Base-by-base conservation (phyloP, 2,329 filamentous ascomycete genomes). In the Fusarium lyarnte region DNA sequence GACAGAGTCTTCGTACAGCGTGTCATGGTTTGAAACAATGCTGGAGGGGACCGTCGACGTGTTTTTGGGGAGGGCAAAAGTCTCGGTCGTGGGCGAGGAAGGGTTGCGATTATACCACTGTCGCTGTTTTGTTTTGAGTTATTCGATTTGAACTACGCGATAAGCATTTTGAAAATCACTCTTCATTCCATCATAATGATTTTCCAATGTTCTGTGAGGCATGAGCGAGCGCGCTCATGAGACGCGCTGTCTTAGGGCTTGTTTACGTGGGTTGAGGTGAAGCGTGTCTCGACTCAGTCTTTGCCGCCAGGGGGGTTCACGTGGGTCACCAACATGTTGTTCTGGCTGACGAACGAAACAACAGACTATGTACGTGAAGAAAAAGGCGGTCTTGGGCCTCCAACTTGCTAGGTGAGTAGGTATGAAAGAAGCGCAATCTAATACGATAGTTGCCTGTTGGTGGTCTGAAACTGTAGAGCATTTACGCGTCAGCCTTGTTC, bases 171-270 rank as follows among this genome's bases (percentile, higher is more conserved):
- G 41, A n/a, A 41, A 10, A 42, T 46, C 17, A 49, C 27, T 42
- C 36, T 14, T 39, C 19, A 52, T 27, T 27, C 14, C n/a, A 23
- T 51, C 21, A 21, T 21, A 29, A 49, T 27, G 11, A 41, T 41
- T 58, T 51, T n/a, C 12, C 39, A 29, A 43, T 25, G 46, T n/a
- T n/a, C 57, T 35, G n/a, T 29, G 46, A 70, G 43, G 31, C 23
- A 52, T 36, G 36, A 58, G 23, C 36, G 57, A 61, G 59, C 41
- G 64, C 49, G 61, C 54, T 54, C 62, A 27, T n/a, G 31, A 39
- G 61, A 75, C 64, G 69, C 72, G 74, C 51, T 52, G 42, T 39
- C 35, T 72, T 76, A 74, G 73, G 75, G 74, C 68, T 77, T 76
- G 68, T 77, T 77, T 69, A 74, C 74, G 57, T 67, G 66, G 66